A percentile compares a stretch with the other conserved stretches of the same genome.
Conservation (phyloP, 225 moss, liverwort and hornwort genomes). For the Takakia lepidozioides region DNA sequence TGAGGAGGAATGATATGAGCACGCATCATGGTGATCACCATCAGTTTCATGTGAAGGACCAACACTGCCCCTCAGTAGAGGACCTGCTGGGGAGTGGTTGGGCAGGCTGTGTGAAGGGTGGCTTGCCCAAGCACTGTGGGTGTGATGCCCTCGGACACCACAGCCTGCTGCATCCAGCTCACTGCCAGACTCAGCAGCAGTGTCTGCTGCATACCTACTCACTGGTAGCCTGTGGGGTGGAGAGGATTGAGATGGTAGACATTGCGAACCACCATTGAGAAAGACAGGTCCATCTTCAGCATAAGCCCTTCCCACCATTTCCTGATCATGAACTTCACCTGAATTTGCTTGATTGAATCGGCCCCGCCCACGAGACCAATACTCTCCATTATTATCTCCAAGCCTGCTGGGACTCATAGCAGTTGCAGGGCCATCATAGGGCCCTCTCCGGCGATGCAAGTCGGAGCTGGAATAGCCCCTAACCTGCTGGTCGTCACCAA, state of each 20-base stretch:
- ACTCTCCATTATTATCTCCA: constrained; percentile 15
- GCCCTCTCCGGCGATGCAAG: constrained; percentile 14
- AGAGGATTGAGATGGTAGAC: constrained; percentile 15
- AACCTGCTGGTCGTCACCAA: constrained; percentile 33
- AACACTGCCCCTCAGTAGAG: constrained; percentile 35
- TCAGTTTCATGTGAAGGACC: constrained; percentile 22
- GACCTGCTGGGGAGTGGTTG: constrained; percentile 33
- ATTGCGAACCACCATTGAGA: constrained; percentile 15
- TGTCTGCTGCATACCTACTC: constrained; percentile 1
- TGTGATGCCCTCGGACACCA: too few relatives aligned
- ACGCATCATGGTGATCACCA: not conserved
- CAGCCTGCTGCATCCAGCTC: too few relatives aligned
- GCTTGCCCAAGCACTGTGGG: too few relatives aligned
- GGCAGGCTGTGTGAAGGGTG: constrained; percentile 23
- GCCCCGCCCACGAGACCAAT: constrained; percentile 13
- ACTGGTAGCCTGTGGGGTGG: constrained; percentile 11
- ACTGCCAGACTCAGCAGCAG: too few relatives aligned
- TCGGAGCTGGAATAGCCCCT: constrained; percentile 29
- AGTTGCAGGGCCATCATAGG: constrained; percentile 9
- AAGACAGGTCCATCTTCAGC: constrained; percentile 17
- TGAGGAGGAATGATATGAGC: constrained; percentile 8
- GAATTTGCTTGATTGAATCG: constrained; percentile 27
- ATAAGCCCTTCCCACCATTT: constrained; percentile 15
- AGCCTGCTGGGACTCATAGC: constrained; percentile 21
- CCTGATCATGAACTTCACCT: constrained; percentile 35